Conservation (phyloP, 2,329 filamentous ascomycete genomes). For the Colletotrichum coccodes region DNA sequence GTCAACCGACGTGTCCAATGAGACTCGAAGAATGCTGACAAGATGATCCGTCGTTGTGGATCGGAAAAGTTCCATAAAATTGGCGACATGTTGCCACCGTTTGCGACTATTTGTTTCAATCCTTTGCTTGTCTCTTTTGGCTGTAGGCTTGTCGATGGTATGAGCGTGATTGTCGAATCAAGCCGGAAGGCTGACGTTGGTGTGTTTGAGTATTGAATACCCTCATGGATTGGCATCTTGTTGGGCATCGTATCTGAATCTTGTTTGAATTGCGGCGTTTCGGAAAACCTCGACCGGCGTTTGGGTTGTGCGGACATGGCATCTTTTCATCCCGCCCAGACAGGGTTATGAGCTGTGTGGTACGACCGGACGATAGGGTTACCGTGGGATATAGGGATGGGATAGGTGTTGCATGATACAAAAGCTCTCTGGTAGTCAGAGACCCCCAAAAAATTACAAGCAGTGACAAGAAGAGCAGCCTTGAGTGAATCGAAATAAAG, state of each 20-base stretch:
- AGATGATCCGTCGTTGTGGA: background rate
- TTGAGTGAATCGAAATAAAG: background rate
- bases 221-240: conserved; percentile 32
- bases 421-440: conserved; percentile 1
- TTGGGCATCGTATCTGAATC: conserved; percentile 17
- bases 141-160: conserved; percentile 5
- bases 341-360: conserved; percentile 12
- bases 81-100: background rate
- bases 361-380: conserved; percentile 10
- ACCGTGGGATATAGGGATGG: conserved; percentile 5
- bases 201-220: conserved; percentile 31
- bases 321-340: conserved; percentile 14
- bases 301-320: conserved; percentile 13
- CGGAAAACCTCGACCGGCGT: conserved; percentile 6
- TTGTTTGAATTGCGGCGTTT: conserved; percentile 18
- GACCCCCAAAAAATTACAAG: conserved; percentile 11
- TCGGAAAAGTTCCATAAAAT: too few relatives aligned
- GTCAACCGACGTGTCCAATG: conserved; percentile 54
- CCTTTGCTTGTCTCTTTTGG: background rate
- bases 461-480: background rate
- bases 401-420: conserved; percentile 7
- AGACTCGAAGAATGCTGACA: background rate
- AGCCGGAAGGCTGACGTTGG: conserved; percentile 6
- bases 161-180: background rate
- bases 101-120: background rate